These are phyloP conservation scores for Daedaleopsis nitida DNA, from an alignment of 768 basidiomycete genomes.

Conservation along the genomic window DNA sequence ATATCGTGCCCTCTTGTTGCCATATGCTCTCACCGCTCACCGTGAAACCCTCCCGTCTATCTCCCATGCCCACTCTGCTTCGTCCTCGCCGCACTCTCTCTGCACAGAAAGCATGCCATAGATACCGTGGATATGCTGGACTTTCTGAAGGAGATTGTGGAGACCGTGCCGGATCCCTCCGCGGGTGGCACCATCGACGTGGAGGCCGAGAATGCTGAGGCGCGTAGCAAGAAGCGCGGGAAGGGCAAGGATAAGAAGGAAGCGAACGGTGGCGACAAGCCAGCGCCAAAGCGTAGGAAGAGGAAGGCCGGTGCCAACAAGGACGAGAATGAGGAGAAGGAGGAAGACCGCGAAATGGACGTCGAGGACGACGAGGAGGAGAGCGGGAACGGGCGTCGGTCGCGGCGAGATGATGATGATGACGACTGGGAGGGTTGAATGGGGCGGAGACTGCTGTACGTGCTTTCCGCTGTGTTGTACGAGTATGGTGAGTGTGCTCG, in stretches of 20 bases:
- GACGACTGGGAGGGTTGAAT: constrained; percentile 39
- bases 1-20: neutral
- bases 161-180: constrained; percentile 83
- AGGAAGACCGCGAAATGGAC: constrained; percentile 41
- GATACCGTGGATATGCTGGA: constrained; percentile 88
- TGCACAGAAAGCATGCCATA: constrained; percentile 84
- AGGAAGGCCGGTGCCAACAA: constrained; percentile 30
- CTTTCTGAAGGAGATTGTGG: constrained; percentile 92
- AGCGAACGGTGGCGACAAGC: constrained; percentile 36
- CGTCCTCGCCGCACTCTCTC: neutral
- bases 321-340: constrained; percentile 35
- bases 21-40: neutral
- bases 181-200: constrained; percentile 78
- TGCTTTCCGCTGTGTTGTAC: neutral
- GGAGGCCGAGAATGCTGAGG: constrained; percentile 53
- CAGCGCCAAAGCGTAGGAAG: constrained; percentile 47
- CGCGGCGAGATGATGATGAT: constrained; percentile 41
- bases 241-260: constrained; percentile 48
- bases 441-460: constrained; percentile 22
- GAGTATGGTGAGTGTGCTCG: neutral
- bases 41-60: neutral
- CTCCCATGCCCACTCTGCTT: neutral
- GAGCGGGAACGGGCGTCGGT: constrained; percentile 39
- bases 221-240: constrained; percentile 59
- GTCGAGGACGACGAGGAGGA: constrained; percentile 47